phyloP scores from a whole-genome alignment of 768 basidiomycete species.

The Steccherinum ochraceum region DNA sequence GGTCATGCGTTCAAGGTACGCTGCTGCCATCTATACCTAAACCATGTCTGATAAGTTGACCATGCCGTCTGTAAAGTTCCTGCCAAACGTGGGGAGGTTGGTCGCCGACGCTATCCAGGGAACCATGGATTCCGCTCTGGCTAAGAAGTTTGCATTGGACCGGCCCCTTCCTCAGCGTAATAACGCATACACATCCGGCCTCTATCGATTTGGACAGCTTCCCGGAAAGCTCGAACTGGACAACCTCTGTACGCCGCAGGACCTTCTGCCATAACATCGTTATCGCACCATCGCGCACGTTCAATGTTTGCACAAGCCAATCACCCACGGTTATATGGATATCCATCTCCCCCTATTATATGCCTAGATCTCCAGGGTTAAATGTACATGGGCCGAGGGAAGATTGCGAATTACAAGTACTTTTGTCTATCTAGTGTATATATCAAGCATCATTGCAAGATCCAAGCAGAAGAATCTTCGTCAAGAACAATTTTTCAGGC shows the following conservation, averaged over 20 bases:
- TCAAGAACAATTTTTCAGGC: too few relatives aligned
- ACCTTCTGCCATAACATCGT: conserved; percentile 27
- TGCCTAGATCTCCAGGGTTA: neutral
- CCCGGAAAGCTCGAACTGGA: conserved; percentile 36
- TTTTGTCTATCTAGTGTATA: neutral
- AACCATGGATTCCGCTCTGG: conserved; percentile 45
- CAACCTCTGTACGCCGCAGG: conserved; percentile 43
- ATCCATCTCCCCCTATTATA: neutral
- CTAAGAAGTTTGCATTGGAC: conserved; percentile 57
- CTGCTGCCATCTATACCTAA: neutral
- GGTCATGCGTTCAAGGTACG: conserved; percentile 83
- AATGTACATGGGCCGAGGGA: neutral
- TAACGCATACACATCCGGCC: neutral
- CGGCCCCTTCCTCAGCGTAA: conserved; percentile 24
- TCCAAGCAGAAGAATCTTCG: too few relatives aligned
- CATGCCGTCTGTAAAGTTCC: conserved; percentile 51
- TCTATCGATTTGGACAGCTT: conserved; percentile 5
- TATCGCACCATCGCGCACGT: too few relatives aligned
- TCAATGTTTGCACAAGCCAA: too few relatives aligned
- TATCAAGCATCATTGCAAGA: neutral
- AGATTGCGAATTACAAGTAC: neutral
- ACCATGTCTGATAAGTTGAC: neutral
- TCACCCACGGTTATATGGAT: too few relatives aligned
- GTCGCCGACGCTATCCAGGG: conserved; percentile 70
- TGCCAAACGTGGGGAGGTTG: conserved; percentile 76